Conservation (phyloP, 2,329 filamentous ascomycete genomes). For the Xylaria polymorpha region DNA sequence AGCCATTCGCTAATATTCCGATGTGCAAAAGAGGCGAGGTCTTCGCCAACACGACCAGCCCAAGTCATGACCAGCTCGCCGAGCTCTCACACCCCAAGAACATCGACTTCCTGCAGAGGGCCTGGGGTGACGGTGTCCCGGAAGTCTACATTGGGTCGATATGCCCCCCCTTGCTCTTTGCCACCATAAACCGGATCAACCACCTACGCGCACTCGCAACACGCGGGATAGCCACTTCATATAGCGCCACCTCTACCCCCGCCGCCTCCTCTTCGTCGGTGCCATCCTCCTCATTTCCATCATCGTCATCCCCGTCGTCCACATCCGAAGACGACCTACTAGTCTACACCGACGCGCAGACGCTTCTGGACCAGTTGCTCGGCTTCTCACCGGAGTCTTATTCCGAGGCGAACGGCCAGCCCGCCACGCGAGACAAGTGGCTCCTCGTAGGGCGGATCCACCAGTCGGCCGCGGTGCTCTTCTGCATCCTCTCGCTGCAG, state of each 20-base stretch:
- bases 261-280: neutral
- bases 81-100: conserved; percentile 40
- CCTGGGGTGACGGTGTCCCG: conserved; percentile 35
- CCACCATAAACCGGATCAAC: conserved; percentile 30
- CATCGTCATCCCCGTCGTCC: neutral
- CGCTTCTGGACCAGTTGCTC: conserved; percentile 42
- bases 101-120: conserved; percentile 41
- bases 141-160: conserved; percentile 37
- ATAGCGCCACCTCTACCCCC: neutral
- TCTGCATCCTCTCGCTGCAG: conserved; percentile 48
- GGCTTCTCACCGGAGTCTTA: conserved; percentile 48
- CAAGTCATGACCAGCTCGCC: conserved; percentile 44
- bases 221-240: neutral
- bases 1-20: neutral
- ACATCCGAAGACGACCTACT: neutral
- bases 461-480: conserved; percentile 48
- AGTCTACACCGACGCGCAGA: conserved; percentile 33
- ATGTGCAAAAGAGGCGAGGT: conserved; percentile 43
- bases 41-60: conserved; percentile 51
- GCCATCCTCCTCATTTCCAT: neutral
- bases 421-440: conserved; percentile 43
- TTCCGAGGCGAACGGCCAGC: conserved; percentile 38
- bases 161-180: conserved; percentile 31
- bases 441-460: conserved; percentile 48
- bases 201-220: conserved; percentile 31